Percentiles rank a stretch among this genome's conserved stretches.
Conservation (phyloP, 2,329 filamentous ascomycete genomes). For the Cordyceps militaris region DNA sequence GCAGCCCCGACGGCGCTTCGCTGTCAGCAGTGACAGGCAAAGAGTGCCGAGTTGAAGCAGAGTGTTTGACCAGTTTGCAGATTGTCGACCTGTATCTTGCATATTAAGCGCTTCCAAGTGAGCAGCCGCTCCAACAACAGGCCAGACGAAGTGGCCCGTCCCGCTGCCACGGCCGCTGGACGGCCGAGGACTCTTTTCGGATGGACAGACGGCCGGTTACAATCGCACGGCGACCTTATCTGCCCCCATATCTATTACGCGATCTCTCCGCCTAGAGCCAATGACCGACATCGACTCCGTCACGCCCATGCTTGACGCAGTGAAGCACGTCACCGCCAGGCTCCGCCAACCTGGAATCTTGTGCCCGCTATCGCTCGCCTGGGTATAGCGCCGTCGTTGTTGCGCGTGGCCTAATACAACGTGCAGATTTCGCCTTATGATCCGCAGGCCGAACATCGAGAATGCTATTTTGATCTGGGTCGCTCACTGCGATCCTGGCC, state of each 20-base stretch:
- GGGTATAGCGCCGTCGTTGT: background rate
- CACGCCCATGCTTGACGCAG: background rate
- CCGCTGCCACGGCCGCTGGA: background rate
- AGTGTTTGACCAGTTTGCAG: background rate
- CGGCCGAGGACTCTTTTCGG: background rate
- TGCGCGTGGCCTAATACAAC: constrained; percentile 4
- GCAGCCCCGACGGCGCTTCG: background rate
- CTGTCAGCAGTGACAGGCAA: background rate
- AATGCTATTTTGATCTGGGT: background rate
- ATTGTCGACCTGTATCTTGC: no score
- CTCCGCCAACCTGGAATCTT: background rate
- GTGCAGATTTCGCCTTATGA: constrained; percentile 9
- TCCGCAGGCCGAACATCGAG: background rate
- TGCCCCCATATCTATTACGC: background rate
- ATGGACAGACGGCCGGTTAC: background rate
- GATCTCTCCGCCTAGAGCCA: background rate
- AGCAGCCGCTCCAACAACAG: background rate
- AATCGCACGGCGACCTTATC: background rate
- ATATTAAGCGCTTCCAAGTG: background rate
- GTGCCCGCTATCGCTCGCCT: background rate
- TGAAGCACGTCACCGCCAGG: constrained; percentile 8
- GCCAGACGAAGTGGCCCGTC: background rate
- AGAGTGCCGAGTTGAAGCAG: background rate
- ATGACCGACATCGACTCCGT: background rate
- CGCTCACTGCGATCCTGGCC: background rate